Evolutionary conservation across 768 basidiomycete genomes (phyloP).

Genomic region (Leccinum rimulosum): DNA sequence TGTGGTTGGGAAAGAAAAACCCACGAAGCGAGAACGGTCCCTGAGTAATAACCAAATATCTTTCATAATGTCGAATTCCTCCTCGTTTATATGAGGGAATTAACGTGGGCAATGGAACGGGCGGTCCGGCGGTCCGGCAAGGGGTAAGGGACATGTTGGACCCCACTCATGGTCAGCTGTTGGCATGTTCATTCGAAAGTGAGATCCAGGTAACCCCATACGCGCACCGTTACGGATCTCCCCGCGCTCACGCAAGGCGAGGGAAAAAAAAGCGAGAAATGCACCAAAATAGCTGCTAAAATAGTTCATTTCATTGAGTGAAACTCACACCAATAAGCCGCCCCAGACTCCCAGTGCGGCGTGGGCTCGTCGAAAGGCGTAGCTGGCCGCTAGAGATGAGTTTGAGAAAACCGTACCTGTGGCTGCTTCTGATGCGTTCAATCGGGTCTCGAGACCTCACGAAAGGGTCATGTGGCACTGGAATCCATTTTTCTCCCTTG

Average conservation of each 20-base stretch:
- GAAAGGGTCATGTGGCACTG: background rate
- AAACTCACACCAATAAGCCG: background rate
- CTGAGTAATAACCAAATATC: background rate
- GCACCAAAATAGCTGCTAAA: background rate
- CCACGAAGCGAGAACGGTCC: background rate
- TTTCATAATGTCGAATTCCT: background rate
- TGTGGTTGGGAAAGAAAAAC: background rate
- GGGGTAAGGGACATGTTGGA: background rate
- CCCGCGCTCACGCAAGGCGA: background rate
- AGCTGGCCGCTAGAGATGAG: background rate
- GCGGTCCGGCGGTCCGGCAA: slow-evolving; percentile 5
- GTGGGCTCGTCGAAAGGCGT: background rate
- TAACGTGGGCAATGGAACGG: background rate
- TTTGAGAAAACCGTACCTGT: background rate
- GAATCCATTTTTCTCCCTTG: background rate
- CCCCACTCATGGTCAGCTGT: background rate
- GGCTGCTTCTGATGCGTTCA: background rate
- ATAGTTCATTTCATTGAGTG: background rate
- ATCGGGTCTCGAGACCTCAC: background rate
- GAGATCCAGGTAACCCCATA: background rate
- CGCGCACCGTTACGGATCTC: background rate
- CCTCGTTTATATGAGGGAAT: slow-evolving; percentile 1
- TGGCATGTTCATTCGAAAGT: background rate
- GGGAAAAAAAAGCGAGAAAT: background rate
- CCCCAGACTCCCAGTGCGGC: background rate